Base-by-base conservation (phyloP, 768 basidiomycete genomes). In the Bullera alba region DNA sequence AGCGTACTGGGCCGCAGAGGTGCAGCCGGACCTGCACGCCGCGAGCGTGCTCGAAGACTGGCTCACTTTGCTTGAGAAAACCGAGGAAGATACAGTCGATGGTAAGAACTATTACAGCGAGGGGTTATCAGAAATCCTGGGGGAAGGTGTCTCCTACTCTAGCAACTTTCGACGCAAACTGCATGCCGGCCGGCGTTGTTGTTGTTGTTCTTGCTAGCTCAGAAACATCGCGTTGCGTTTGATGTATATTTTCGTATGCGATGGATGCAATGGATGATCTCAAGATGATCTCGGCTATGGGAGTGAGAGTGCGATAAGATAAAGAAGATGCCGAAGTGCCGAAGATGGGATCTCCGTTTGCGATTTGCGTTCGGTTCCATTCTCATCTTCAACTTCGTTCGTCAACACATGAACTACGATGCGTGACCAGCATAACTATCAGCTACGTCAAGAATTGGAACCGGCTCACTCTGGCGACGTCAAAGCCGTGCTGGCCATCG, bases 401-500 rank as follows among this genome's bases (percentile, higher is more conserved):
- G n/a, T n/a, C n/a, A n/a, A n/a, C n/a, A 41, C 12, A 8, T 21
- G 39, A 15, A 22, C 21, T 10, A 10, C 19, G 8, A 21, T 15
- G 22, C 38, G 36, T 26, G 3, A 15, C 21, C 25, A 43, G 7
- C 2, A 22, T 3, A 42, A 17, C 7, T 60, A 54, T 38, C 22
- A 60, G 16, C 47, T 63, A 4, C 26, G 49, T 21, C 28, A 10
- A 12, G 36, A 54, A 35, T 50, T 63, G 2, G 38, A 37, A 1
- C 62, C 62, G 4, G 22, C 41, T 2, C 66, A 65, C 48, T 35
- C 42, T 16, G 43, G 42, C 35, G 63, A 65, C 46, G 63, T 67
- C 12, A 67, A 67, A 50, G 58, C 58, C 29, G 65, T 67, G 10
- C 38, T 65, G 7, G 50, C 56, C 16, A 46, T 63, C 25, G 41